Evolutionary conservation across 2,329 filamentous ascomycete species (phyloP).

Genomic region (Monilinia fructicola): DNA sequence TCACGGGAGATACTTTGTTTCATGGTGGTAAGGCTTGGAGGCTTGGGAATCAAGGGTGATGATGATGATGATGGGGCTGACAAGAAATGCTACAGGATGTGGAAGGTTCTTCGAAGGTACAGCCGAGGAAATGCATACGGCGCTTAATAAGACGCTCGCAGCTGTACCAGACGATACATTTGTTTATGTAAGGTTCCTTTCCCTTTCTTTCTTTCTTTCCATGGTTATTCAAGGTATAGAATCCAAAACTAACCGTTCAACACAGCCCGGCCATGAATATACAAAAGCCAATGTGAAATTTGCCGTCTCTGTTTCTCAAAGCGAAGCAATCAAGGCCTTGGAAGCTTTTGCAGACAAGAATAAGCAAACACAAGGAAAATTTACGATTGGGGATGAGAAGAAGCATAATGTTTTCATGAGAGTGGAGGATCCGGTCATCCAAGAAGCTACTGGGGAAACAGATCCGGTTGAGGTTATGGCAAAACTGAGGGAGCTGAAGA

Average conservation of each 20-base stretch:
- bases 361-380: slow-evolving; percentile 87
- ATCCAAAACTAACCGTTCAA: slow-evolving; percentile 24
- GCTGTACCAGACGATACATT: slow-evolving; percentile 84
- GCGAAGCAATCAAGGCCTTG: slow-evolving; percentile 73
- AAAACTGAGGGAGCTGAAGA: slow-evolving; percentile 87
- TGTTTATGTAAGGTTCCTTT: slow-evolving; percentile 70
- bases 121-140: slow-evolving; percentile 86
- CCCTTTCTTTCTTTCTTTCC: neutral
- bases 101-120: slow-evolving; percentile 95
- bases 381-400: slow-evolving; percentile 98
- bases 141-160: slow-evolving; percentile 81
- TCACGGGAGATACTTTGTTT: slow-evolving; percentile 95
- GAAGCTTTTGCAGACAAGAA: slow-evolving; percentile 75
- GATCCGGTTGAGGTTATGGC: slow-evolving; percentile 83
- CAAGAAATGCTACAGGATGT: slow-evolving; percentile 60
- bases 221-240: neutral
- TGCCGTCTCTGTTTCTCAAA: slow-evolving; percentile 70
- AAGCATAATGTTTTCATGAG: slow-evolving; percentile 97
- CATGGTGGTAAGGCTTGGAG: slow-evolving; percentile 65
- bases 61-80: neutral
- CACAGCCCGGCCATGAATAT: slow-evolving; percentile 90
- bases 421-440: slow-evolving; percentile 79
- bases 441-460: slow-evolving; percentile 78
- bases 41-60: too few relatives aligned
- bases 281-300: slow-evolving; percentile 97